Percentiles rank a stretch among this genome's conserved stretches.
Conservation (phyloP, 371 early-diverging fungal species). For the Mucor ambiguus region DNA sequence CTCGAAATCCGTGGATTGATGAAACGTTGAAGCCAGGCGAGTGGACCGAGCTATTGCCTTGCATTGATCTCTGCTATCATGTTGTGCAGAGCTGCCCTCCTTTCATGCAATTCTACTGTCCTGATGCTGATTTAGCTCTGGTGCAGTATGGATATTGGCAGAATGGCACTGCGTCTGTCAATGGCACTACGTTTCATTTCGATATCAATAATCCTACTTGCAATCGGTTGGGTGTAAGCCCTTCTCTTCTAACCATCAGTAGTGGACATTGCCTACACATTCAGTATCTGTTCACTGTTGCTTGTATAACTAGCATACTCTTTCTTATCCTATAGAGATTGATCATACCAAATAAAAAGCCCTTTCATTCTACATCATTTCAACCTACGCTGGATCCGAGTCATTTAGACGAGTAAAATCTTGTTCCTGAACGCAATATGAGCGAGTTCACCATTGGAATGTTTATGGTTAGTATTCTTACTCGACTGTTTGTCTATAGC, state of each 20-base stretch:
- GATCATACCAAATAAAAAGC: neutral
- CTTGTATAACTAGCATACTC: neutral
- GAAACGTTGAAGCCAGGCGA: slow-evolving; percentile 40
- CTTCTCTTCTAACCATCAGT: slow-evolving; percentile 31
- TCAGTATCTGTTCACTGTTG: neutral
- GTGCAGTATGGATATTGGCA: slow-evolving; percentile 55
- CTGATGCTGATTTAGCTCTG: slow-evolving; percentile 50
- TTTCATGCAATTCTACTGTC: slow-evolving; percentile 63
- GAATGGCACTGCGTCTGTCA: slow-evolving; percentile 18
- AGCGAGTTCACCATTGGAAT: neutral
- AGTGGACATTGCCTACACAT: neutral
- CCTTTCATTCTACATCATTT: neutral
- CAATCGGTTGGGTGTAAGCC: slow-evolving; percentile 38
- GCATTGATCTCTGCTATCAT: slow-evolving; percentile 66
- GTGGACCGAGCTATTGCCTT: slow-evolving; percentile 64
- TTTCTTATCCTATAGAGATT: neutral
- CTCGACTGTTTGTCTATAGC: neutral
- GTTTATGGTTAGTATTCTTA: neutral
- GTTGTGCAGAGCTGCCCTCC: slow-evolving; percentile 71
- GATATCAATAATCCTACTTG: slow-evolving; percentile 42
- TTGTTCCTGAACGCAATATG: neutral
- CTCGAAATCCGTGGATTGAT: slow-evolving; percentile 52
- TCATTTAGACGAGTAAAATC: neutral
- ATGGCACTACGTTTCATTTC: slow-evolving; percentile 28
- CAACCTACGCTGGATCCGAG: neutral